These are phyloP conservation scores for Neocucurbitaria cava DNA, from an alignment of 2,329 filamentous ascomycete species.

Conservation along the genomic window DNA sequence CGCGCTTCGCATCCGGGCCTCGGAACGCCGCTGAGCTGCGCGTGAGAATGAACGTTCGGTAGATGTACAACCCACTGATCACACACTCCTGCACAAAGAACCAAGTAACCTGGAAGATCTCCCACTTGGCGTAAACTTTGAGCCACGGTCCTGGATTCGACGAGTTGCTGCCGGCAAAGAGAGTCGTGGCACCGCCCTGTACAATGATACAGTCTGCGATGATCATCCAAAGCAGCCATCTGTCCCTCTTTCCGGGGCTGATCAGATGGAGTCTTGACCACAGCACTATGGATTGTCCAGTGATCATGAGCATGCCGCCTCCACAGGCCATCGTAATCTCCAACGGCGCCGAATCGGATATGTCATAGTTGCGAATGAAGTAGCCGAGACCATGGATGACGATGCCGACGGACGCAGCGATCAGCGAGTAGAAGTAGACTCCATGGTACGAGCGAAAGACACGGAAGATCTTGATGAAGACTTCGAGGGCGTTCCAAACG, in stretches of 20 bases:
- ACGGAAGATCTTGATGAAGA: constrained; percentile 20
- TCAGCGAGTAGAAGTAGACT: constrained; percentile 22
- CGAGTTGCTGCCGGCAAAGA: constrained; percentile 59
- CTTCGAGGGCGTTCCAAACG: constrained; percentile 26
- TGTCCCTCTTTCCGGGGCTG: constrained; percentile 8
- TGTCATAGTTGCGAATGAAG: constrained; percentile 16
- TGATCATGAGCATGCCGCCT: constrained; percentile 66
- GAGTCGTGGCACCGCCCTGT: constrained; percentile 60
- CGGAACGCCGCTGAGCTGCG: constrained; percentile 7
- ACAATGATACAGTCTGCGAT: constrained; percentile 39
- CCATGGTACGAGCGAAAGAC: constrained; percentile 18
- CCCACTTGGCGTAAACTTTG: constrained; percentile 34
- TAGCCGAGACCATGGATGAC: constrained; percentile 17
- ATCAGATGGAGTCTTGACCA: constrained; percentile 58
- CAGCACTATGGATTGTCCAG: constrained; percentile 65
- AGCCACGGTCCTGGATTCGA: constrained; percentile 11
- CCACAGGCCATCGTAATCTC: constrained; percentile 53
- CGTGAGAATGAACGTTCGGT: constrained; percentile 56
- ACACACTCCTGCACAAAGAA: constrained; percentile 50
- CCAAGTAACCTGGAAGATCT: constrained; percentile 49
- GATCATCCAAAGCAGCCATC: constrained; percentile 62
- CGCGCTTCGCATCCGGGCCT: constrained; percentile 12
- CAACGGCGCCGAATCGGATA: constrained; percentile 33
- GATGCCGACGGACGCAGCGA: constrained; percentile 20
- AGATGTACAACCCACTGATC: constrained; percentile 56